phyloP scores from a whole-genome alignment of 78 protist genomes.

The Protostelium mycophagum region DNA sequence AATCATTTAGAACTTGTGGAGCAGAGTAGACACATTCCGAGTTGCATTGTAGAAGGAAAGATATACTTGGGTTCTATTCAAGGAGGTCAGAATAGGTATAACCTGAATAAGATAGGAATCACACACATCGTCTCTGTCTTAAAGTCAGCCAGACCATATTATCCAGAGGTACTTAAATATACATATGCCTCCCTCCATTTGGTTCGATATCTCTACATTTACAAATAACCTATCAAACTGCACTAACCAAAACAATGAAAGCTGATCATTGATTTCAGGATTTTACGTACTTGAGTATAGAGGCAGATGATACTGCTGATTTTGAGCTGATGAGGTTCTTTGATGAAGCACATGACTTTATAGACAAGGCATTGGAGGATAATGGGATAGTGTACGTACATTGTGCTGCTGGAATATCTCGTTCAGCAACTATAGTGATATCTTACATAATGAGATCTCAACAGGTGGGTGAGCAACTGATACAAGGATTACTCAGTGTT shows the following conservation, averaged over 20 bases:
- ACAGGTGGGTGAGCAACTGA: not conserved
- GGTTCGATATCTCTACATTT: too few relatives aligned
- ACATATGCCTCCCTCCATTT: not conserved
- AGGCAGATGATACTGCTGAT: not conserved
- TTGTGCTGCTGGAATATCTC: not conserved
- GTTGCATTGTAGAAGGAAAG: not conserved
- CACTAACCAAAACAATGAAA: too few relatives aligned
- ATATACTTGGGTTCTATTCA: not conserved
- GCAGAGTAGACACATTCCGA: too few relatives aligned
- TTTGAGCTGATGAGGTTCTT: not conserved
- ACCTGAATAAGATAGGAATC: not conserved
- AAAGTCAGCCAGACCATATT: not conserved
- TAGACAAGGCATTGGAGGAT: not conserved
- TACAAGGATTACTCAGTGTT: not conserved
- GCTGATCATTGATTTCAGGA: not conserved
- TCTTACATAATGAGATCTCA: not conserved
- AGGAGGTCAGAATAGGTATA: not conserved
- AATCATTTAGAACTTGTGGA: too few relatives aligned
- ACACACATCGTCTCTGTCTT: not conserved
- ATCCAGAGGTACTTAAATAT: not conserved
- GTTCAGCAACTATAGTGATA: not conserved
- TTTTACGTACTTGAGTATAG: not conserved
- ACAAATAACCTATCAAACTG: too few relatives aligned
- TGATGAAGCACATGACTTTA: not conserved
- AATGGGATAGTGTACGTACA: not conserved